A percentile compares a stretch with the other conserved stretches of the same genome.
These are phyloP conservation scores for Claviceps sp. DNA, from an alignment of 2,329 filamentous ascomycete genomes.

Conservation along the genomic window DNA sequence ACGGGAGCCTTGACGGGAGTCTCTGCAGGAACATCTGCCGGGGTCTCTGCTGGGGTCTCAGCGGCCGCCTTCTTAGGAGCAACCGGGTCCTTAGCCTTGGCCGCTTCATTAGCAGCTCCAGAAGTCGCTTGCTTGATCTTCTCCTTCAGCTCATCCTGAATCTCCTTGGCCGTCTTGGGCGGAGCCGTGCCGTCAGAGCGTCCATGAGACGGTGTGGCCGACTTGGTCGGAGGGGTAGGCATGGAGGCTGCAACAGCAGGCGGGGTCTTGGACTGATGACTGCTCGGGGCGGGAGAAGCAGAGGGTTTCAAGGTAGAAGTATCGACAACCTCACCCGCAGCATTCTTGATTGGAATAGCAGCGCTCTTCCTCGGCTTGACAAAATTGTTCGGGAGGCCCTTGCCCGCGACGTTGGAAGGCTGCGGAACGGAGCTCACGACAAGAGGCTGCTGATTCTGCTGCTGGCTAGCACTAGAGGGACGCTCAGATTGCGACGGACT, in stretches of 20 bases:
- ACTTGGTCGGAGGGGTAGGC: conserved; percentile 67
- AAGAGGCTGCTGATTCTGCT: conserved; percentile 39
- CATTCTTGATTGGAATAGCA: conserved; percentile 73
- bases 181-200: conserved; percentile 57
- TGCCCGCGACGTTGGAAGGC: conserved; percentile 47
- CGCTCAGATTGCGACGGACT: conserved; percentile 66
- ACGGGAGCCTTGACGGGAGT: too few relatives aligned
- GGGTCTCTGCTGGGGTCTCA: conserved; percentile 16
- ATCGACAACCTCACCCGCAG: conserved; percentile 64
- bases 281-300: conserved; percentile 40
- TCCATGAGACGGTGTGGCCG: conserved; percentile 52
- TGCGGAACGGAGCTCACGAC: conserved; percentile 49
- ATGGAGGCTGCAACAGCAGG: conserved; percentile 61
- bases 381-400: conserved; percentile 31
- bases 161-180: conserved; percentile 66
- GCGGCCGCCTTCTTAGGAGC: conserved; percentile 17
- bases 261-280: conserved; percentile 48
- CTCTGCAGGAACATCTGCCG: too few relatives aligned
- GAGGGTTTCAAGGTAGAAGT: conserved; percentile 47
- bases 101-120: conserved; percentile 17
- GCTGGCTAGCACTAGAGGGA: conserved; percentile 51
- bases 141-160: conserved; percentile 68
- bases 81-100: conserved; percentile 15
- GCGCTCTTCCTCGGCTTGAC: conserved; percentile 52
- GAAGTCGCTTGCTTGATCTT: conserved; percentile 54